These are phyloP conservation scores for Rubia balearica DNA, from an alignment of 305 asterid species.

Conservation along the genomic window DNA sequence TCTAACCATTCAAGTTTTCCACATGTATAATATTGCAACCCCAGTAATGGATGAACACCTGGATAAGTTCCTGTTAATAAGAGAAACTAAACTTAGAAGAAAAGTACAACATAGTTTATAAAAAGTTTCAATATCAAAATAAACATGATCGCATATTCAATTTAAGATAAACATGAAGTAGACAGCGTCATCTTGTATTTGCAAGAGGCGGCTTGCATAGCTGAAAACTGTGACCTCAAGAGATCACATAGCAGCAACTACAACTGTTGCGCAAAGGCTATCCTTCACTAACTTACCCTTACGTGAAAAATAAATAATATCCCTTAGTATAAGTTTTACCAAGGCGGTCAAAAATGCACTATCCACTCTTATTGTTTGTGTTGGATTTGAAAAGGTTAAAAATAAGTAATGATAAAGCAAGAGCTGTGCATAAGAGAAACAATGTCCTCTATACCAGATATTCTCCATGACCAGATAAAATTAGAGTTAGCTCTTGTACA, in stretches of 20 bases:
- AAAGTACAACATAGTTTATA: not conserved
- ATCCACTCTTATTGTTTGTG: too few relatives aligned
- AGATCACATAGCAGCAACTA: not conserved
- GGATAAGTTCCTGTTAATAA: conserved; percentile 64
- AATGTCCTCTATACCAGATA: not conserved
- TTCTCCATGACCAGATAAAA: not conserved
- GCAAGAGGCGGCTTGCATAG: not conserved
- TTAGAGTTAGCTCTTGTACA: not conserved
- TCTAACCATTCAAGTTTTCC: conserved; percentile 96
- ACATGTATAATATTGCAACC: conserved; percentile 75
- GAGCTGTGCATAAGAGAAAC: not conserved
- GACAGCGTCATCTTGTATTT: not conserved
- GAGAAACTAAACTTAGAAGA: not conserved
- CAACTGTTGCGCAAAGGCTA: not conserved
- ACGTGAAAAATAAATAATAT: too few relatives aligned
- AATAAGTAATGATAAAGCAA: too few relatives aligned
- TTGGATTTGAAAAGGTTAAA: too few relatives aligned
- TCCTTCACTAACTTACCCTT: too few relatives aligned
- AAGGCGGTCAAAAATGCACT: too few relatives aligned
- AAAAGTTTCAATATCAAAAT: not conserved
- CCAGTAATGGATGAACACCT: conserved; percentile 72
- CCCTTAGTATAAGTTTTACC: too few relatives aligned
- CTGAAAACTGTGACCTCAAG: not conserved
- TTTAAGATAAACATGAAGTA: not conserved
- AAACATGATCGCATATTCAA: not conserved